phyloP scores from a whole-genome alignment of 1,284 basidiomycete genomes.

The Gomphus sp. region DNA sequence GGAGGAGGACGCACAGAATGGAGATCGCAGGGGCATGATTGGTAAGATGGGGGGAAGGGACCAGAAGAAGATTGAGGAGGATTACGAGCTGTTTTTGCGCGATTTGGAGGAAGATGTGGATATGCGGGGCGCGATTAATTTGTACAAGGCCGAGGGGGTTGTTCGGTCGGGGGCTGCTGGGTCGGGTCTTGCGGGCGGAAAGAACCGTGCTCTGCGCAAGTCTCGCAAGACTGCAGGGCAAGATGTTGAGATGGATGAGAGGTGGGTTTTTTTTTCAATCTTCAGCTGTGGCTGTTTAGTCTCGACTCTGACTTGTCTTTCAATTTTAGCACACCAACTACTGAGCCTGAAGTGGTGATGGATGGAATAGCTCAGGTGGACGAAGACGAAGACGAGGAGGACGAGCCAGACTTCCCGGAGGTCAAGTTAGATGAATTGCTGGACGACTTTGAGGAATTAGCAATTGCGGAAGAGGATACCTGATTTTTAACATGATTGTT shows the following conservation, averaged over 20 bases:
- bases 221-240: constrained; percentile 29
- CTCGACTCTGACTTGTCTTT: background rate
- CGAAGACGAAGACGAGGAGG: constrained; percentile 55
- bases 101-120: constrained; percentile 97
- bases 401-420: constrained; percentile 89
- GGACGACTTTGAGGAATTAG: constrained; percentile 75
- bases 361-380: constrained; percentile 31
- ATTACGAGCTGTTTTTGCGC: constrained; percentile 93
- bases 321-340: constrained; percentile 8
- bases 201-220: constrained; percentile 24
- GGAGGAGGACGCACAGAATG: constrained; percentile 72
- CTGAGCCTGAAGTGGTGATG: constrained; percentile 16
- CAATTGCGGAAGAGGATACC: constrained; percentile 14
- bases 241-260: constrained; percentile 50
- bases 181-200: constrained; percentile 37
- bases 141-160: constrained; percentile 73
- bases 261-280: constrained; percentile 6
- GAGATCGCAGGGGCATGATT: constrained; percentile 69
- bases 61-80: constrained; percentile 89
- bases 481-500: too few species aligned
- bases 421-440: constrained; percentile 82
- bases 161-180: too few species aligned
- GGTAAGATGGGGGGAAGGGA: constrained; percentile 88
- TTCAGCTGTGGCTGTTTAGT: background rate
- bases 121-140: constrained; percentile 80